These are phyloP conservation scores for Globisporangium perplexum DNA, from an alignment of 352 stramenopile species.

Conservation along the genomic window DNA sequence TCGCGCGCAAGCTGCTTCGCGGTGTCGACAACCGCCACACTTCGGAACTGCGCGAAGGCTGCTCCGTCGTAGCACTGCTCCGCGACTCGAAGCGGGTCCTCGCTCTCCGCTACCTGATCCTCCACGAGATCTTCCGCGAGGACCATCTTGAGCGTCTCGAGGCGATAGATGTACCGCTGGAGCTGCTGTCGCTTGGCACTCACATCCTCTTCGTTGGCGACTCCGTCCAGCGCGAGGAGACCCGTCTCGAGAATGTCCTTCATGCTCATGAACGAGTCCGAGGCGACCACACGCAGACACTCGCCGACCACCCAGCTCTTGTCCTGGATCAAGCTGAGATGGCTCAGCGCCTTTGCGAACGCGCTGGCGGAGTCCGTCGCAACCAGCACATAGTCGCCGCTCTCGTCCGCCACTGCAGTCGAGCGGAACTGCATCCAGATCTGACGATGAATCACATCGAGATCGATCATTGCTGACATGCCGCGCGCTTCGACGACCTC, in stretches of 20 bases:
- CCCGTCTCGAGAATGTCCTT: slow-evolving; percentile 51
- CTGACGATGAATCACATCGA: slow-evolving; percentile 41
- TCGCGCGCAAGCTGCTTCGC: slow-evolving; percentile 44
- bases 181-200: slow-evolving; percentile 14
- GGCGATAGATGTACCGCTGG: slow-evolving; percentile 32
- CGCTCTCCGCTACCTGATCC: slow-evolving; percentile 20
- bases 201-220: slow-evolving; percentile 5
- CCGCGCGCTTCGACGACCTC: slow-evolving; percentile 16
- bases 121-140: slow-evolving; percentile 34
- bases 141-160: slow-evolving; percentile 40
- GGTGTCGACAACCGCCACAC: slow-evolving; percentile 25
- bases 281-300: slow-evolving; percentile 29
- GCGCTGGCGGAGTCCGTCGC: slow-evolving; percentile 3
- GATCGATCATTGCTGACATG: slow-evolving; percentile 15
- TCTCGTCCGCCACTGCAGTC: slow-evolving; percentile 2
- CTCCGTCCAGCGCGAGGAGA: slow-evolving; percentile 17
- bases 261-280: slow-evolving; percentile 45
- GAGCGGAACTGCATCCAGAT: slow-evolving; percentile 40
- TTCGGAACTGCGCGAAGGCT: slow-evolving; percentile 25
- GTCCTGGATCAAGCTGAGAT: slow-evolving; percentile 37
- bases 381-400: slow-evolving; percentile 1
- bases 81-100: slow-evolving; percentile 15
- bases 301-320: slow-evolving; percentile 44
- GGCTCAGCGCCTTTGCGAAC: slow-evolving; percentile 33
- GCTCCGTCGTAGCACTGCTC: slow-evolving; percentile 40